Percentiles rank a stretch among this genome's conserved stretches.
These are phyloP conservation scores for Cenococcum geophilum DNA, from an alignment of 495 filamentous ascomycete species.

Conservation along the genomic window DNA sequence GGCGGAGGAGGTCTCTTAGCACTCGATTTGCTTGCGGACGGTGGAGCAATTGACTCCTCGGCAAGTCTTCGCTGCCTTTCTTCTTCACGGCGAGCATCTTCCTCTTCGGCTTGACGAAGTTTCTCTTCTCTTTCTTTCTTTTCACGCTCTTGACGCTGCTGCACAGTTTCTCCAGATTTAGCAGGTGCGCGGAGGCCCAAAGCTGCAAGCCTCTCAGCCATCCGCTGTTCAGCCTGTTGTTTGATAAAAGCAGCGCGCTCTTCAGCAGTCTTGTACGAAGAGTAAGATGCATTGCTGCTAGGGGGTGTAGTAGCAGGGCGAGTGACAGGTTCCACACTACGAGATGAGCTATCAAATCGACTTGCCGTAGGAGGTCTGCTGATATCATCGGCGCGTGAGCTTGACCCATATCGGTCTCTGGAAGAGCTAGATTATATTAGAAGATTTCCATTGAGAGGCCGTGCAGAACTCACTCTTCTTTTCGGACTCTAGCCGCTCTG, in stretches of 20 bases:
- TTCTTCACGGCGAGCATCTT: slow-evolving; percentile 83
- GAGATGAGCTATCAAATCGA: slow-evolving; percentile 38
- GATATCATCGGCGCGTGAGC: slow-evolving; percentile 21
- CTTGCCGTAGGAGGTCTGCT: slow-evolving; percentile 19
- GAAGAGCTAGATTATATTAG: slow-evolving; percentile 6
- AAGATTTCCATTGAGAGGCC: neutral
- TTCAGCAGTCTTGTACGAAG: slow-evolving; percentile 80
- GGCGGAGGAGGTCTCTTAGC: slow-evolving; percentile 77
- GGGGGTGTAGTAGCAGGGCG: slow-evolving; percentile 39
- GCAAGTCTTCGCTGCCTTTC: slow-evolving; percentile 80
- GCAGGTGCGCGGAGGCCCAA: slow-evolving; percentile 76
- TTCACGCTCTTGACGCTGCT: slow-evolving; percentile 84
- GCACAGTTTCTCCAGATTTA: slow-evolving; percentile 66
- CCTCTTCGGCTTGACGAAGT: slow-evolving; percentile 82
- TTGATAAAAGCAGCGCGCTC: slow-evolving; percentile 94
- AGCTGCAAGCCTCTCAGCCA: slow-evolving; percentile 95
- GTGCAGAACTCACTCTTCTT: slow-evolving; percentile 57
- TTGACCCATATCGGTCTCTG: slow-evolving; percentile 18
- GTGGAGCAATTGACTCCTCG: slow-evolving; percentile 68
- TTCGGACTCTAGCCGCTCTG: slow-evolving; percentile 64
- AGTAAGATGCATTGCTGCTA: slow-evolving; percentile 54
- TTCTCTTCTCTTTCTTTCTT: slow-evolving; percentile 80
- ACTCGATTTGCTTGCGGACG: slow-evolving; percentile 47
- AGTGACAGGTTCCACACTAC: slow-evolving; percentile 37
- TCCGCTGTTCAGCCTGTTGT: slow-evolving; percentile 91